Evolutionary conservation across 1,284 basidiomycete genomes (phyloP), one percentile per base, ranked within the genome.

Genomic region (Naganishia albida): DNA sequence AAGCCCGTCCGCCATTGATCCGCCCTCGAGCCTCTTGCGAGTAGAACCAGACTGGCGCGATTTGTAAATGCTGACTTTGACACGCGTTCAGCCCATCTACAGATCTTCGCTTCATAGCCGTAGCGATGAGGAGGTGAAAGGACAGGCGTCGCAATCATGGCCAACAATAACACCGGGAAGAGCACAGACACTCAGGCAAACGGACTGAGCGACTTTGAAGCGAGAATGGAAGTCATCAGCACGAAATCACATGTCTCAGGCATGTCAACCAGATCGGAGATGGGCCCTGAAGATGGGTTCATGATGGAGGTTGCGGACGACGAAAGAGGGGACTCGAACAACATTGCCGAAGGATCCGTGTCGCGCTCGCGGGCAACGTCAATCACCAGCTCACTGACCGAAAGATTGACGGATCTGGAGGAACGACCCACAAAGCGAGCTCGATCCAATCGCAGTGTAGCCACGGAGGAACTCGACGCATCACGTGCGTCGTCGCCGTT

Each of bases 401-500:
- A 60, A 39, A 34, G 34, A 34, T 10, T 34, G 46, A 26, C 38
- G 38, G 57, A 60, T 34, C 18, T 26, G 54, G 57, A 60, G 25
- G 16, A 23, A 16, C 57, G 57, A 2, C 46, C 57, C 7, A 26
- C 30, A n/a, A 60, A 60, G 39, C 57, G 57, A 38, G 46, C 57
- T 16, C 49, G 46, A 50, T 60, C 57, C 7, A 40, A 50, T 16
- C 46, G 44, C 15, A 48, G 34, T 25, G 39, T 16, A 20, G 15
- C 46, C n/a, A 50, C 39, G 23, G 46, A 40, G 2, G 20, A 26
- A 1, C 16, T 40, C 7, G 57, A 25, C 30, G 26, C 39, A 12
- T 50, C 57, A 40, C 57, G 57, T 6, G 57, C 57, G 16, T 60
- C 57, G 23, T 60, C 57, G 16, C 57, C 57, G 12, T 34, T 60